A percentile compares a stretch with the other conserved stretches of the same genome.
Evolutionary conservation across 139 green algal genomes (phyloP).

Genomic region (Tetratostichococcus sp.): DNA sequence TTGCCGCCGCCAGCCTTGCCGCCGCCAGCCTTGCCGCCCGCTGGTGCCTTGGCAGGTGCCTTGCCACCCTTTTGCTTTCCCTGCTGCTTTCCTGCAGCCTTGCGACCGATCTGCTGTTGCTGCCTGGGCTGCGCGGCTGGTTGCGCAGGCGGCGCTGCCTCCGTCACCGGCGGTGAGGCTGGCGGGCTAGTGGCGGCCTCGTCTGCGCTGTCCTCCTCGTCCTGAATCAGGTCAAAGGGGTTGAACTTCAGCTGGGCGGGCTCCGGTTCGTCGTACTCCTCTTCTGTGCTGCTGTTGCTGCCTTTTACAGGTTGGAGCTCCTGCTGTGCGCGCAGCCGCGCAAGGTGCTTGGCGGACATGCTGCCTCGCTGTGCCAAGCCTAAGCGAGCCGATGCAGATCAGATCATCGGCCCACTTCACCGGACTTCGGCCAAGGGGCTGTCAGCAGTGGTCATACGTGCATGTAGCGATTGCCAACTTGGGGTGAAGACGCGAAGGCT

Average conservation of each 20-base stretch:
- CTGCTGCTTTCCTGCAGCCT: conserved; percentile 22
- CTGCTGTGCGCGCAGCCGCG: neutral
- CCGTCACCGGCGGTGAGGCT: neutral
- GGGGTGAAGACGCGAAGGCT: too few relatives aligned
- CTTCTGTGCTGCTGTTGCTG: neutral
- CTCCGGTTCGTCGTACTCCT: neutral
- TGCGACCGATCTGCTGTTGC: neutral
- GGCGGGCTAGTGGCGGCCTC: too few relatives aligned
- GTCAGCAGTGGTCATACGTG: too few relatives aligned
- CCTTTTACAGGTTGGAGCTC: neutral
- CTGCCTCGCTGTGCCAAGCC: too few relatives aligned
- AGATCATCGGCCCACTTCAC: too few relatives aligned
- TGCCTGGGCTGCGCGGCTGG: neutral
- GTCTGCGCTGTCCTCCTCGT: conserved; percentile 32
- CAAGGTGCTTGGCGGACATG: neutral
- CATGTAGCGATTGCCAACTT: too few relatives aligned
- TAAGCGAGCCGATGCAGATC: too few relatives aligned
- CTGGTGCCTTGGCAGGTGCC: too few relatives aligned
- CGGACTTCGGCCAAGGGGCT: too few relatives aligned
- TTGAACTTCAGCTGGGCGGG: conserved; percentile 40
- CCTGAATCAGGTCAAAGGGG: conserved; percentile 65
- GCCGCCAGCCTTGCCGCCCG: neutral
- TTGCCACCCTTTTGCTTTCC: conserved; percentile 29
- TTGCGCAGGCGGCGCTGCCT: conserved; percentile 14
- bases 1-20: conserved; percentile 14